Evolutionary conservation across 2,329 filamentous ascomycete species (phyloP), one percentile per base, ranked within the genome.

Genomic region (Colletotrichum sp.): DNA sequence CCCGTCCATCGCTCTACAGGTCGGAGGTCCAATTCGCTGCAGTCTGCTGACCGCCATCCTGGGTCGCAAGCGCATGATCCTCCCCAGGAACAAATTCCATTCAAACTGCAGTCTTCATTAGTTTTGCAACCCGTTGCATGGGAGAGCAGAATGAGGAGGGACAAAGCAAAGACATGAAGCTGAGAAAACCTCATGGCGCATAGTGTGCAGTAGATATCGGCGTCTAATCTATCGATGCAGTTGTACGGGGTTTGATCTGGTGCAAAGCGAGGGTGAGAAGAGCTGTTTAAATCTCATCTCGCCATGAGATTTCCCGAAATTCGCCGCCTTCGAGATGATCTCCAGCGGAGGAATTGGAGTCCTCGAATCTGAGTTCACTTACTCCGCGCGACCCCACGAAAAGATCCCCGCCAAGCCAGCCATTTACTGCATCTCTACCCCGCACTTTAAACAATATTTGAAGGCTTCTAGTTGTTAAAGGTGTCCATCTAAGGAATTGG

Each of bases 41-140:
- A 90, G 77, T 88, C 86, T 3, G 79, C 72, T 1, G 82, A 84
- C 19, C 81, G 82, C 88, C 88, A 89, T 13, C 88, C 88, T 0
- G 84, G 77, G 64, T 89, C 88, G 49, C 82, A 84, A 2, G 36
- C 19, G 65, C 82, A 84, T 15, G 16, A 27, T 5, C 25, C 63
- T 8, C 34, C 8, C 9, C 13, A 61, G n/a, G 29, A 44, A 19
- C 82, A 83, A 5, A 83, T 19, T 2, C 82, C 82, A 30, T 83
- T 84, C 4, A 84, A 69, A 25, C 81, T 83, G 69, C 82, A 84
- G 59, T 83, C 78, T 3, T 82, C 79, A n/a, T 82, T 80, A 0
- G 74, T 77, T 6, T 52, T 64, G 30, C 82, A 83, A 19, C 67
- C 59, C 12, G 9, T 4, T 4, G 19, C 39, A 4, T 29, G 49